Evolutionary conservation across 2,329 filamentous ascomycete genomes (phyloP), one percentile per base, ranked within the genome.

Genomic region (Microdochium trichocladiopsis): DNA sequence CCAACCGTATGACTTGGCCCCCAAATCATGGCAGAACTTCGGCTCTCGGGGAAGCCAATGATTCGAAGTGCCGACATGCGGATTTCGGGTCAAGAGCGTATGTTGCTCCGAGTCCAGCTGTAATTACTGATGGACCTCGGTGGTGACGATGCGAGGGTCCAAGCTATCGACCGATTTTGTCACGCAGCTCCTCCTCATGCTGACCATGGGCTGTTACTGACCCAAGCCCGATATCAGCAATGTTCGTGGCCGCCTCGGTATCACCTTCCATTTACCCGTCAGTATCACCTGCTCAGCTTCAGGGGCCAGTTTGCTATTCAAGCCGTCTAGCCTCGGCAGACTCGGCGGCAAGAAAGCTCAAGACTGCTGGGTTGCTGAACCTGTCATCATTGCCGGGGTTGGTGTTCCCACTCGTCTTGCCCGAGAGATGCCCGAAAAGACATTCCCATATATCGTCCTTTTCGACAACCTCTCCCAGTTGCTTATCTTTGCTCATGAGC

Each of bases 381-480:
- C 61, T 59, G 3, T 58, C 63, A 28, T 69, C 66, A 4, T 52
- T 51, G 11, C 41, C 52, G n/a, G 55, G 21, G 22, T 49, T 47
- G 47, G 31, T 16, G 11, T 51, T 57, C 53, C 3, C 51, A 51
- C 33, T 50, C 52, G 22, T 60, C 33, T 64, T 62, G 54, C 66
- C 69, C 33, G 64, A 63, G 16, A 76, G 75, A 49, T 73, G 69
- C 1, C 88, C 88, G 74, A 96, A 96, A 1, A 96, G 71, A 68
- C 93, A 97, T 56, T 83, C 82, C 93, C 92, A 96, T 45, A 97
- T 64, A 66, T 96, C 93, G 12, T 83, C 79, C 56, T 87, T 80
- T 47, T 82, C 78, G 2, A 97, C 88, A 52, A 88, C 74, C 69
- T 97, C 94, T 1, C 93, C 93, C 0, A 86, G 86, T 2, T 80